Evolutionary conservation across 768 basidiomycete species (phyloP), one percentile per base, ranked within the genome.

Genomic region (Trametes cubensis): DNA sequence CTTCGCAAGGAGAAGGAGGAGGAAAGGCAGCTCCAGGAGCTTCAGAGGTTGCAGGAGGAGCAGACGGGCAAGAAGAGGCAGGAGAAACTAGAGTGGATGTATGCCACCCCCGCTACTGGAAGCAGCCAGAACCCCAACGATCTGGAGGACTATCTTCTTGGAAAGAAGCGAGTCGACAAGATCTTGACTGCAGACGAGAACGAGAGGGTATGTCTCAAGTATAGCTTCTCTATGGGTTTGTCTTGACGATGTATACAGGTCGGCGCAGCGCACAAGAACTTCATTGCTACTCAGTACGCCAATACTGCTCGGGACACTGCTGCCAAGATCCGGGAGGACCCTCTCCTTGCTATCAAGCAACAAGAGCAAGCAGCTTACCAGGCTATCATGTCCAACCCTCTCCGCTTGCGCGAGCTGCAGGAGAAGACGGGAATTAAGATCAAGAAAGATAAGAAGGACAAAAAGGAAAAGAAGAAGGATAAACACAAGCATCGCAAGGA

Each of bases 31-130:
- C 76, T 99, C 1, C 95, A 96, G 67, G 97, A 99, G 69, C 85
- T 99, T 8, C 97, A 98, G 73, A 85, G 95, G 54, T 76, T 99
- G 59, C 96, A 98, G 74, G 95, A 96, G 73, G 92, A 92, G 67
- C 87, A 95, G 66, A 98, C 96, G 11, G 96, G 96, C 38, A 94
- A 90, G 80, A 97, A 95, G 77, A 80, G 92, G 66, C 86, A 89
- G 54, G 95, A 98, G 76, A 94, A 94, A 72, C 74, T 99, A 51
- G 97, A 99, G 73, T 99, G 97, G 97, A 96, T 99, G 94, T 99
- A 98, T 78, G 81, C 96, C n/a, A 97, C 96, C 1, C 97, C 97
- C 4, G 93, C 94, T 0, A 88, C 90, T 4, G 95, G 95, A n/a
- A 88, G 82, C 63, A 89, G 79, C 55, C 85, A 90, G 68, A 95